Percentiles rank a stretch among this genome's conserved stretches.
Conservation (phyloP, 2,329 filamentous ascomycete genomes). For the Rhynchosporium graminicola region DNA sequence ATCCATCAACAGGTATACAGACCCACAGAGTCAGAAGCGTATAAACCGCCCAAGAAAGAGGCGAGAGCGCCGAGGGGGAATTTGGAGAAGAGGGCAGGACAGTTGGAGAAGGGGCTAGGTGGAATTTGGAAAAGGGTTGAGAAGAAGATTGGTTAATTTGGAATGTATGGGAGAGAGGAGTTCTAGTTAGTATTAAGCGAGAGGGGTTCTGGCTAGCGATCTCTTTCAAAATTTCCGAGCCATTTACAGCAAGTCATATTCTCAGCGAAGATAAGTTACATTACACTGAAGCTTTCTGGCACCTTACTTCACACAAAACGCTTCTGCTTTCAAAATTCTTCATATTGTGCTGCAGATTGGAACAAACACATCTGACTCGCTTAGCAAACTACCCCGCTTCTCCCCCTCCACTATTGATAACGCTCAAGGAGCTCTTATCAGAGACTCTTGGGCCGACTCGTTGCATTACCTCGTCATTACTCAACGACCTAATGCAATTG, state of each 20-base stretch:
- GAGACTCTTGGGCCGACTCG: constrained; percentile 21
- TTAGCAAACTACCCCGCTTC: not conserved
- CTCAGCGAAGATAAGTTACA: no score
- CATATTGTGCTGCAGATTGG: not conserved
- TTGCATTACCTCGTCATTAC: constrained; percentile 30
- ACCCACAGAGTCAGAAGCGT: constrained; percentile 63
- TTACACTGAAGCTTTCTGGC: not conserved
- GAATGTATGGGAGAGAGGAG: not conserved
- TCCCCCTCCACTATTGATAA: constrained; percentile 15
- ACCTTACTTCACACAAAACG: not conserved
- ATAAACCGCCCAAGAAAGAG: constrained; percentile 44
- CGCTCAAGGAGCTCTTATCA: constrained; percentile 18
- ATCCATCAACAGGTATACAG: constrained; percentile 71
- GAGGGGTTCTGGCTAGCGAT: not conserved
- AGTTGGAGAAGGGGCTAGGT: constrained; percentile 68
- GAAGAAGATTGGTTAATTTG: constrained; percentile 53
- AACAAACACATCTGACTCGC: not conserved
- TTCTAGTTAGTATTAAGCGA: not conserved
- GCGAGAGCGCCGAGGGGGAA: constrained; percentile 53
- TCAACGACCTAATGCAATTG: constrained; percentile 10
- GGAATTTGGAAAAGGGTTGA: constrained; percentile 77
- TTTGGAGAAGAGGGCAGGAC: constrained; percentile 65
- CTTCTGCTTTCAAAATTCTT: not conserved
- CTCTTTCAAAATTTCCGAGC: not conserved
- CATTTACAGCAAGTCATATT: not conserved